Conservation (phyloP, 495 filamentous ascomycete genomes). For the Aspergillus avenaceus region DNA sequence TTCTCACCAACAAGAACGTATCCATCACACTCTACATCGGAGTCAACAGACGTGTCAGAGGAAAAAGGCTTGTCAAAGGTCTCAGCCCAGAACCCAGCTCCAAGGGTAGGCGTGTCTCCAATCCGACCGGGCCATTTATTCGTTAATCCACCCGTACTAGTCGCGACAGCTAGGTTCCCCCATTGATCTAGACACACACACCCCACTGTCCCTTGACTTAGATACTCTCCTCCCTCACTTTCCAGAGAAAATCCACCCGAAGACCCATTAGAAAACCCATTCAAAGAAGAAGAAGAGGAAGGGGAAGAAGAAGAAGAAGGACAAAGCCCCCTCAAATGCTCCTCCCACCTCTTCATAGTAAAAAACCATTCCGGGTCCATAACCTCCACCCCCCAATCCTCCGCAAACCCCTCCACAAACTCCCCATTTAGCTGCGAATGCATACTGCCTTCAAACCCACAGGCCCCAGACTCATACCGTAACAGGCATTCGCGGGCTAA, state of each 20-base stretch:
- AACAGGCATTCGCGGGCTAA: constrained; percentile 71
- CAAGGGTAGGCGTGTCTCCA: constrained; percentile 82
- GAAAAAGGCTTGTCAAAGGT: constrained; percentile 51
- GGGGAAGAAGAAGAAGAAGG: neutral
- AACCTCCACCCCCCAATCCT: constrained; percentile 63
- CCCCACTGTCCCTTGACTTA: constrained; percentile 77
- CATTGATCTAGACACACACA: constrained; percentile 72
- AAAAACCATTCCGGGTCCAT: constrained; percentile 72
- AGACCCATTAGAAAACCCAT: no score
- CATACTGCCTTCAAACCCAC: constrained; percentile 44
- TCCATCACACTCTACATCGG: neutral
- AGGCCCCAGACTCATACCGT: constrained; percentile 38
- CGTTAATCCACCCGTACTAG: constrained; percentile 82
- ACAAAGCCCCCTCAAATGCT: constrained; percentile 66
- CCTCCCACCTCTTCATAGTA: constrained; percentile 75
- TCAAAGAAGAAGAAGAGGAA: no score
- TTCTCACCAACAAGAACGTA: neutral
- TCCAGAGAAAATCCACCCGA: no score
- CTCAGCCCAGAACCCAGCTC: constrained; percentile 89
- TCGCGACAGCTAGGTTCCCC: constrained; percentile 73
- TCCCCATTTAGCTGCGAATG: constrained; percentile 66
- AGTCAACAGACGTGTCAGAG: neutral
- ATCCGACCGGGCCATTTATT: constrained; percentile 84
- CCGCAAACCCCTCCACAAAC: constrained; percentile 63
- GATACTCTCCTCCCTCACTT: constrained; percentile 28